These are phyloP conservation scores for Pyrenula massariospora DNA, from an alignment of 495 filamentous ascomycete species.

Conservation along the genomic window DNA sequence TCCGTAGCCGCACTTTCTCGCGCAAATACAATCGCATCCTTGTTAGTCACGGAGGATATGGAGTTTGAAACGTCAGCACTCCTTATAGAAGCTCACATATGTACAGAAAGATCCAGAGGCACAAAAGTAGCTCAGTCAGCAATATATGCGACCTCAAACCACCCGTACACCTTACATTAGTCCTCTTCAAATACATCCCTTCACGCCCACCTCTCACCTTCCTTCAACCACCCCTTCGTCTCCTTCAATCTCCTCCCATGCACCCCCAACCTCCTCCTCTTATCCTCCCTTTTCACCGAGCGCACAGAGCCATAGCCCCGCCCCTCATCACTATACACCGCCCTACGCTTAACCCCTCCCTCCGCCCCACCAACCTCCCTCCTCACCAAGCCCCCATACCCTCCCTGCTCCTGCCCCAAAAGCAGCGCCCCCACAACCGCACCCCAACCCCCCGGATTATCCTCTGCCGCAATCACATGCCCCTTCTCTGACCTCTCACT, in stretches of 20 bases:
- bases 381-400: neutral
- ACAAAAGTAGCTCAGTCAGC: no score
- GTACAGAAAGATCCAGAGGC: no score
- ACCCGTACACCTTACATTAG: no score
- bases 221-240: neutral
- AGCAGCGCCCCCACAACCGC: slow-evolving; percentile 36
- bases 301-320: no score
- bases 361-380: neutral
- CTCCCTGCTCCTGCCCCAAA: neutral
- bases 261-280: neutral
- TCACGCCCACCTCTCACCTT: neutral
- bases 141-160: no score
- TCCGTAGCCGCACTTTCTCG: no score
- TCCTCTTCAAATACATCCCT: no score
- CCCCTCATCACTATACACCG: no score
- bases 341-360: neutral
- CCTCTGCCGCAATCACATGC: slow-evolving; percentile 19
- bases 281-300: neutral
- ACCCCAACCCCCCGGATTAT: slow-evolving; percentile 44
- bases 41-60: no score
- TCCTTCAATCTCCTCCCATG: neutral
- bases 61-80: no score
- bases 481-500: slow-evolving; percentile 6
- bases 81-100: no score
- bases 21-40: no score